These are phyloP conservation scores for Zygoascus hellenicus DNA, from an alignment of 1,139 yeast species.

Conservation along the genomic window DNA sequence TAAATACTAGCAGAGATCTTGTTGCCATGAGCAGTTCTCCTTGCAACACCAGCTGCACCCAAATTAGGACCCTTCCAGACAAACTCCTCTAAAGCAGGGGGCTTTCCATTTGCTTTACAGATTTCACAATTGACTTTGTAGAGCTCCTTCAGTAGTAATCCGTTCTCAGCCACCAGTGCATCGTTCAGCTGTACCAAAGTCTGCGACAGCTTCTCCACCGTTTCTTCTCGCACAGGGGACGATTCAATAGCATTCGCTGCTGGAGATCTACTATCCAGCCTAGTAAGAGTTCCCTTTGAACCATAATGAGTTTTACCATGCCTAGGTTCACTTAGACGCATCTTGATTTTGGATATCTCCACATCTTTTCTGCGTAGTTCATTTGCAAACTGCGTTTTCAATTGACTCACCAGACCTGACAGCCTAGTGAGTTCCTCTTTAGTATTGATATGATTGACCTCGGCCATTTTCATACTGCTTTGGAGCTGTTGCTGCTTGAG, in stretches of 20 bases:
- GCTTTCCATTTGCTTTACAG: conserved; percentile 12
- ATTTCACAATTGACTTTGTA: conserved; percentile 16
- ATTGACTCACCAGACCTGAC: conserved; percentile 16
- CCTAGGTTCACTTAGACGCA: conserved; percentile 22
- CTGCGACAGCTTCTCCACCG: neutral
- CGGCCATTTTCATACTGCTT: conserved; percentile 12
- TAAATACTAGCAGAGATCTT: conserved; percentile 20
- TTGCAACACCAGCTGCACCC: conserved; percentile 20
- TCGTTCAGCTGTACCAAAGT: conserved; percentile 11
- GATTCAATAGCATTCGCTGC: conserved; percentile 1
- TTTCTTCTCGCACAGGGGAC: neutral
- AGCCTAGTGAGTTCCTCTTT: conserved; percentile 11
- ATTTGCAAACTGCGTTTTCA: conserved; percentile 23
- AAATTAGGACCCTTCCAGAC: conserved; percentile 10
- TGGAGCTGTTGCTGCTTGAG: conserved; percentile 18
- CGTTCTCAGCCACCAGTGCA: conserved; percentile 21
- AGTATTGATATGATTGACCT: conserved; percentile 9
- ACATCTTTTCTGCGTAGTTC: conserved; percentile 28
- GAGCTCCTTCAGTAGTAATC: conserved; percentile 17
- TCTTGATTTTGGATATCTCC: conserved; percentile 23
- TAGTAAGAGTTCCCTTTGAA: conserved; percentile 23
- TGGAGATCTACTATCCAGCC: conserved; percentile 19
- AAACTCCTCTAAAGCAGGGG: conserved; percentile 13
- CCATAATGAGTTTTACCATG: conserved; percentile 20
- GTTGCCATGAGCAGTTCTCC: conserved; percentile 18